These are phyloP conservation scores for Colletotrichum sansevieriae DNA, from an alignment of 2,329 filamentous ascomycete species.

Conservation along the genomic window DNA sequence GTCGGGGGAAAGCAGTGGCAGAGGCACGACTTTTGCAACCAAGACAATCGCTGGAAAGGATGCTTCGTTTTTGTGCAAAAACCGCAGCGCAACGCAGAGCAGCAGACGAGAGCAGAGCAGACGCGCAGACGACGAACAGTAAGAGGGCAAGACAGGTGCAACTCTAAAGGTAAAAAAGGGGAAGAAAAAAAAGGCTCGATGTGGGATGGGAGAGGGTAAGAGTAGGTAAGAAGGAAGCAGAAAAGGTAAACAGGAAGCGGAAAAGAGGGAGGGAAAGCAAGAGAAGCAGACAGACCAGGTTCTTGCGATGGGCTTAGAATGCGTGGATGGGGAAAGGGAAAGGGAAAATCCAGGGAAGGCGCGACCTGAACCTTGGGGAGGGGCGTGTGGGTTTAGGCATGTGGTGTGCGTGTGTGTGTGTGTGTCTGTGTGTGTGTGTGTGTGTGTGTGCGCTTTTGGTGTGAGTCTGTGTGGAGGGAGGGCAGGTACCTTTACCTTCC, in stretches of 20 bases:
- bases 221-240: constrained; percentile 41
- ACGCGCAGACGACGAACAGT: constrained; percentile 47
- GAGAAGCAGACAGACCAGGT: constrained; percentile 45
- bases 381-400: constrained; percentile 11
- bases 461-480: constrained; percentile 7
- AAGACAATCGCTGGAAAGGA: constrained; percentile 41
- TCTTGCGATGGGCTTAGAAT: constrained; percentile 33
- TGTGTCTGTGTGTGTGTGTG: neutral
- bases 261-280: constrained; percentile 50
- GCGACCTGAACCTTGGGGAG: constrained; percentile 14
- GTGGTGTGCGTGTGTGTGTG: neutral
- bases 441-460: neutral
- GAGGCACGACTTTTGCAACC: constrained; percentile 39
- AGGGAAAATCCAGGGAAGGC: constrained; percentile 7
- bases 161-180: constrained; percentile 40
- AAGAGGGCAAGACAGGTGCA: constrained; percentile 45
- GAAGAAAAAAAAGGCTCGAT: constrained; percentile 33
- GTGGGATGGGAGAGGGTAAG: constrained; percentile 41
- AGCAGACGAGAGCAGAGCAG: constrained; percentile 37
- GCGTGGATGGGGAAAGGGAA: constrained; percentile 26
- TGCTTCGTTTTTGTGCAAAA: constrained; percentile 38
- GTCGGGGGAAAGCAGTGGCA: constrained; percentile 34
- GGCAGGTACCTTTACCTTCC: too few species aligned
- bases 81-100: constrained; percentile 36
- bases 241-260: constrained; percentile 40